A percentile compares a stretch with the other conserved stretches of the same genome.
Evolutionary conservation across 2,329 filamentous ascomycete species (phyloP).

Genomic region (Claviceps cyperi): DNA sequence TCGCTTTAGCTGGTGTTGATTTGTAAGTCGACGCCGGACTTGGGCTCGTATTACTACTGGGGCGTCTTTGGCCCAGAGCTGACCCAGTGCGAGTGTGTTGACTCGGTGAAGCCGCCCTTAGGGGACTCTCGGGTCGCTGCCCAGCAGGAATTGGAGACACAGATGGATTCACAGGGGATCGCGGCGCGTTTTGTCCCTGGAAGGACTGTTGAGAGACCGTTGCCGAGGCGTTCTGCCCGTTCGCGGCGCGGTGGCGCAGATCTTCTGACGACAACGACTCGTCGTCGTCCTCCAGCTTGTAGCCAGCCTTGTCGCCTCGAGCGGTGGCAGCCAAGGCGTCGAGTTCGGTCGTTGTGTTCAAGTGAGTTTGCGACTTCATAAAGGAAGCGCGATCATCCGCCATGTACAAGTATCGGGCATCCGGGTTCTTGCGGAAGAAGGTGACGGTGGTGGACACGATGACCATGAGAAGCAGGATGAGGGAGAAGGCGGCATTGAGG

Average conservation of each 20-base stretch:
- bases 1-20: constrained; percentile 23
- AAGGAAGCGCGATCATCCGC: constrained; percentile 90
- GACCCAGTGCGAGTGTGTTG: constrained; percentile 14
- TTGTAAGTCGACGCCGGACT: constrained; percentile 20
- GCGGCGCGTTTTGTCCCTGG: constrained; percentile 8
- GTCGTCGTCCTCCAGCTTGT: constrained; percentile 29
- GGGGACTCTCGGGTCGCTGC: constrained; percentile 21
- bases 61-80: constrained; percentile 12
- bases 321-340: constrained; percentile 82
- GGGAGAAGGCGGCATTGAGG: constrained; percentile 68
- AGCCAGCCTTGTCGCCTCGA: constrained; percentile 58
- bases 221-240: constrained; percentile 13
- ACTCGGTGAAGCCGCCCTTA: constrained; percentile 21
- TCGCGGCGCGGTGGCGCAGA: constrained; percentile 20
- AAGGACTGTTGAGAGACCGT: constrained; percentile 19
- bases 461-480: constrained; percentile 72
- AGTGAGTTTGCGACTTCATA: constrained; percentile 85
- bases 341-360: constrained; percentile 65
- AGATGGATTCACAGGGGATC: constrained; percentile 26
- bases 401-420: constrained; percentile 92
- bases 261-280: constrained; percentile 25
- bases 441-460: constrained; percentile 47
- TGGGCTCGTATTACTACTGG: constrained; percentile 19
- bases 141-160: constrained; percentile 29
- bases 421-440: constrained; percentile 83